These are phyloP conservation scores for Amphibolis antarctica DNA, from an alignment of 106 monocot species.

Conservation along the genomic window DNA sequence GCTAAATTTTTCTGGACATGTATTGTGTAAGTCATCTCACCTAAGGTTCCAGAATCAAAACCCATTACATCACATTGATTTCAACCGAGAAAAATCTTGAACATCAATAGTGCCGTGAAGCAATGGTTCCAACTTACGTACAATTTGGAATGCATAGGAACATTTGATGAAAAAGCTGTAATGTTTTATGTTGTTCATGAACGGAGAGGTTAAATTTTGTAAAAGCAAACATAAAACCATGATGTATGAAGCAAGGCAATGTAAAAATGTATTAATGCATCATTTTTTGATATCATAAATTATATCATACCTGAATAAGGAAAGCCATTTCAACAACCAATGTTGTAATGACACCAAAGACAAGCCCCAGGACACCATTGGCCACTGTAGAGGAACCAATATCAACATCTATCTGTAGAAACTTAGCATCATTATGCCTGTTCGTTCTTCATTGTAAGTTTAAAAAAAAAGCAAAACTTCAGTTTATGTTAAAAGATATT, in stretches of 20 bases:
- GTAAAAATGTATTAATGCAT: neutral
- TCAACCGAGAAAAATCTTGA: too few relatives aligned
- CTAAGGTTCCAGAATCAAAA: too few relatives aligned
- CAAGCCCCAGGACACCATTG: constrained; percentile 93
- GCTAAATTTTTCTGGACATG: too few relatives aligned
- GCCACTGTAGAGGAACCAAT: constrained; percentile 98
- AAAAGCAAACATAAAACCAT: neutral
- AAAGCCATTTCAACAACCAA: constrained; percentile 98
- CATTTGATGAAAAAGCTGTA: too few relatives aligned
- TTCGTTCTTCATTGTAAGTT: neutral
- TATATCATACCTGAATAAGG: constrained; percentile 74
- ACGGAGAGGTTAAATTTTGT: neutral
- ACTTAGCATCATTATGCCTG: neutral
- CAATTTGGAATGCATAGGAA: too few relatives aligned
- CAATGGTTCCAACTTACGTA: too few relatives aligned
- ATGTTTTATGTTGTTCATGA: too few relatives aligned
- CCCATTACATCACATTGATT: too few relatives aligned
- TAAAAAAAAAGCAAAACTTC: too few relatives aligned
- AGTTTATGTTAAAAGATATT: neutral
- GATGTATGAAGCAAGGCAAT: neutral
- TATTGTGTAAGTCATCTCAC: too few relatives aligned
- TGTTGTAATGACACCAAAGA: constrained; percentile 73
- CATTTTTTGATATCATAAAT: constrained; percentile 4
- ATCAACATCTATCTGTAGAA: constrained; percentile 84
- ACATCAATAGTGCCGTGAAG: too few relatives aligned